Conservation (phyloP, 371 early-diverging fungal species). For the Mortierella sp. region DNA sequence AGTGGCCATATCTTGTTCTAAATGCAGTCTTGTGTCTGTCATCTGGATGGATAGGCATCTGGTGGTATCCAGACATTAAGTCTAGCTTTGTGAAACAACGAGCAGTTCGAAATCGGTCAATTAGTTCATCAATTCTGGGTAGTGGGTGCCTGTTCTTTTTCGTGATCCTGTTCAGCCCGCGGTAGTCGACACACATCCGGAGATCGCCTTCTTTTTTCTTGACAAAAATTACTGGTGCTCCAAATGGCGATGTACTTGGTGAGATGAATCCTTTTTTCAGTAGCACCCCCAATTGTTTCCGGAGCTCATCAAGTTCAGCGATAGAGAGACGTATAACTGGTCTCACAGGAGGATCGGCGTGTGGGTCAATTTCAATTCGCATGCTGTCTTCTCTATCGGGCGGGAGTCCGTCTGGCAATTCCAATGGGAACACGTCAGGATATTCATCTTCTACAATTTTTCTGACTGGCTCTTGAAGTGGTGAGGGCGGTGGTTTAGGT, state of each 20-base stretch:
- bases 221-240: background rate
- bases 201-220: conserved; percentile 14
- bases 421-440: conserved; percentile 12
- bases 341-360: conserved; percentile 18
- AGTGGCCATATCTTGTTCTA: conserved; percentile 52
- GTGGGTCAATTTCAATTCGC: conserved; percentile 30
- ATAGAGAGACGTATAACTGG: conserved; percentile 36
- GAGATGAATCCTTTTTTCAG: background rate
- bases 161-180: conserved; percentile 12
- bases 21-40: conserved; percentile 48
- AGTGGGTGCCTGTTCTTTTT: conserved; percentile 39
- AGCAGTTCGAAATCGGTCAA: conserved; percentile 48
- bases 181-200: conserved; percentile 19
- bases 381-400: conserved; percentile 16
- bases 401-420: conserved; percentile 1
- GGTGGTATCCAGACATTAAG: conserved; percentile 22
- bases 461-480: too few relatives aligned
- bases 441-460: conserved; percentile 17
- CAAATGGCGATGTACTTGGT: background rate
- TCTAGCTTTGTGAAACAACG: conserved; percentile 60
- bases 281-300: background rate
- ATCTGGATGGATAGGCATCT: conserved; percentile 27
- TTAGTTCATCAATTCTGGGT: conserved; percentile 56
- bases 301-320: background rate
- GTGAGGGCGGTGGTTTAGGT: background rate